phyloP scores from a whole-genome alignment of 2,329 filamentous ascomycete species.

The Sarocladium brachiariae region DNA sequence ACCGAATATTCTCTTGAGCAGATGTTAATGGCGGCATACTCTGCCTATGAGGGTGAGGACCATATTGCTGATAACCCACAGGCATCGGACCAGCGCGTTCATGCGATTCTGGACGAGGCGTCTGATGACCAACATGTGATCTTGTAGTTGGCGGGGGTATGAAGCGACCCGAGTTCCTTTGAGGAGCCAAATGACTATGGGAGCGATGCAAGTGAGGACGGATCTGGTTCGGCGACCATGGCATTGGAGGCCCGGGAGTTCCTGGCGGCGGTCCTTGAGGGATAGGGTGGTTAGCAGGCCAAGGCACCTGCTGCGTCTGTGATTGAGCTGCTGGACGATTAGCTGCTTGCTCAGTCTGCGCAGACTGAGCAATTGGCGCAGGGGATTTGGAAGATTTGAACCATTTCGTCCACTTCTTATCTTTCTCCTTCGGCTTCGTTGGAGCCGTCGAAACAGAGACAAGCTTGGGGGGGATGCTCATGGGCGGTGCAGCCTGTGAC shows the following conservation, averaged over 20 bases:
- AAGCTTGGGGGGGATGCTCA: neutral
- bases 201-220: neutral
- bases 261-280: constrained; percentile 1
- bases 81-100: neutral
- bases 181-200: neutral
- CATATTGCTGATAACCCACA: neutral
- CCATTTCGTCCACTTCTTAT: constrained; percentile 23
- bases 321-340: neutral
- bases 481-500: neutral
- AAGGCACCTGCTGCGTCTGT: neutral
- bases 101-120: neutral
- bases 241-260: neutral
- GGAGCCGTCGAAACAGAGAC: neutral
- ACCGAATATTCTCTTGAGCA: neutral
- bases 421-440: constrained; percentile 15
- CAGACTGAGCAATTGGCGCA: neutral
- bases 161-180: too few relatives aligned
- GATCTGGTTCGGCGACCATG: constrained; percentile 2
- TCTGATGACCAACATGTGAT: neutral
- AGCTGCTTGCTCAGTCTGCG: neutral
- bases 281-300: neutral
- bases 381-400: constrained; percentile 20
- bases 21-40: neutral
- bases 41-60: neutral
- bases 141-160: too few relatives aligned